Base-by-base conservation (phyloP, 805 yeast species). In the Cyberlindnera bimundalis region DNA sequence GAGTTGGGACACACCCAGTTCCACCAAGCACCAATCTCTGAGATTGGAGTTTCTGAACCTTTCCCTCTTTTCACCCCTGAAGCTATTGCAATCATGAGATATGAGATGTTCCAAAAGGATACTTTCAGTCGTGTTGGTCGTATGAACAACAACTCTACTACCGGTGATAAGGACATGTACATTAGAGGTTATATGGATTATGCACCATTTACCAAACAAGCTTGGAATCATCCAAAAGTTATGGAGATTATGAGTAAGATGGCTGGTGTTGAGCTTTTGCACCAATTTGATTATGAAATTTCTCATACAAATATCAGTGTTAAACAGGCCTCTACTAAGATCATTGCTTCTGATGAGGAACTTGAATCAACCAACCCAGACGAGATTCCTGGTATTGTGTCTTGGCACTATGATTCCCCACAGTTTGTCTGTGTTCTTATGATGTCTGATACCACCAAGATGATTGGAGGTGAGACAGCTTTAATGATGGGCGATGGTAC, bases 401-500 rank as follows among this genome's bases (percentile, higher is more conserved):
- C 76, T 23, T 78, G 84, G 84, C 84, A 78, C 62, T 57, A 64
- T 39, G 84, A 78, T 54, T 70, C 79, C n/a, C 77, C 76, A 41
- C 83, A 82, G 13, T 76, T 76, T 54, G 83, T 78, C 15, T 78
- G 82, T 59, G 84, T 78, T 13, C 64, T 78, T 45, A 78, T 78
- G 84, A 54, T 78, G 33, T 71, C 78, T 23, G 82, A 78, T 52
- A 78, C 84, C 8, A 48, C 70, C 3, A 59, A 66, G 33, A 77
- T 78, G 82, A 62, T 72, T 55, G 83, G 83, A 21, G 83, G 83
- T 35, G 83, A 77, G 54, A 76, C 82, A 3, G 65, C 73, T 21
- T 64, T 76, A 46, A 66, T 73, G 46, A 73, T 36, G 33, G 52
- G 52, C 29, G 43, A 53, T 21, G 58, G 55, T 21, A 39, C 47